Evolutionary conservation across 805 yeast species (phyloP).

Genomic region (Candida wancherniae): DNA sequence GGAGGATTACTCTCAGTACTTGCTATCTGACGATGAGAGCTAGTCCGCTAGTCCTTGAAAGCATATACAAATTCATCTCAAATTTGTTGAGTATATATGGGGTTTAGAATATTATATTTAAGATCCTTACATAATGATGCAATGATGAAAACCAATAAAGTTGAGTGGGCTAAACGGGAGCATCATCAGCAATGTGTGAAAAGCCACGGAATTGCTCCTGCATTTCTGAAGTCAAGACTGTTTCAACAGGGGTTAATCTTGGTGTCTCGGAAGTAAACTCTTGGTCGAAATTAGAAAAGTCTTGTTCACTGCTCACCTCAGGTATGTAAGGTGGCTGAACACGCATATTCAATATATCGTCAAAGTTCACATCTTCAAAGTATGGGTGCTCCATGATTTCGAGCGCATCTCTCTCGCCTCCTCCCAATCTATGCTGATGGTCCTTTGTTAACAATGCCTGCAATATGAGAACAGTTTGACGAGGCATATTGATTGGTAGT

Average conservation of each 20-base stretch:
- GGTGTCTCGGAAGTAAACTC: slow-evolving; percentile 95
- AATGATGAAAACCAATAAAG: too few species aligned
- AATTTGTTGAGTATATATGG: not conserved
- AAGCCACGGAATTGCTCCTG: slow-evolving; percentile 98
- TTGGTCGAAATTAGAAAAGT: slow-evolving; percentile 87
- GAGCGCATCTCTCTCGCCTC: slow-evolving; percentile 81
- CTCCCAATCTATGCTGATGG: slow-evolving; percentile 78
- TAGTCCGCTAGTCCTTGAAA: too few species aligned
- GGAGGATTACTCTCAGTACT: slow-evolving; percentile 75
- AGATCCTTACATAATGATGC: too few species aligned
- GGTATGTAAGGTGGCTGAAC: slow-evolving; percentile 90
- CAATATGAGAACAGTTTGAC: slow-evolving; percentile 89
- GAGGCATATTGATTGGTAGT: slow-evolving; percentile 95
- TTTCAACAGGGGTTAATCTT: slow-evolving; percentile 89
- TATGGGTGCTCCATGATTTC: slow-evolving; percentile 96
- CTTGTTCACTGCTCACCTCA: slow-evolving; percentile 80
- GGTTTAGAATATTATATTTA: not conserved
- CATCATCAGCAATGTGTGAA: slow-evolving; percentile 74
- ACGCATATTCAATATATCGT: slow-evolving; percentile 66
- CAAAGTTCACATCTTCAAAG: slow-evolving; percentile 85
- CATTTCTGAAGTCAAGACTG: slow-evolving; percentile 76
- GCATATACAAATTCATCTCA: too few species aligned
- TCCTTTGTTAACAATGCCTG: slow-evolving; percentile 90
- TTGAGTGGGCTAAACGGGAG: slow-evolving; percentile 31
- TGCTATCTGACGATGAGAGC: slow-evolving; percentile 64